phyloP scores from a whole-genome alignment of 495 filamentous ascomycete genomes.

The Penicillium daleae region DNA sequence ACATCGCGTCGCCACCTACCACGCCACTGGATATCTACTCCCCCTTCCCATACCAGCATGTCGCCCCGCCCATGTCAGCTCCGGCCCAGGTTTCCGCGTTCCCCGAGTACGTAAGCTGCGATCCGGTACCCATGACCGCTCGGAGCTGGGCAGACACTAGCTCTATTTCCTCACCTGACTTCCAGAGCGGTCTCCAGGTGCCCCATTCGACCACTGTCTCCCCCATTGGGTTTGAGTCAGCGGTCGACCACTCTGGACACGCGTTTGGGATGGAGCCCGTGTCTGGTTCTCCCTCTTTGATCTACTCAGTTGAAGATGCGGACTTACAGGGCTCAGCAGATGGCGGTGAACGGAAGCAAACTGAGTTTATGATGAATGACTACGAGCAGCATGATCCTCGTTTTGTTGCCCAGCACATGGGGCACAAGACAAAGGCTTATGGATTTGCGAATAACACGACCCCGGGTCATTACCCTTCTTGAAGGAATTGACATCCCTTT shows the following conservation, averaged over 20 bases:
- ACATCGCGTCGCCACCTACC: constrained; percentile 51
- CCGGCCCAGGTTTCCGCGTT: constrained; percentile 50
- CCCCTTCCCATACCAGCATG: constrained; percentile 43
- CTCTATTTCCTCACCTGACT: constrained; percentile 49
- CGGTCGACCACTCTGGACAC: constrained; percentile 34
- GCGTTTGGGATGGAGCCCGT: constrained; percentile 31
- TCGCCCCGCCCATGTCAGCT: constrained; percentile 50
- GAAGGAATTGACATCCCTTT: constrained; percentile 8
- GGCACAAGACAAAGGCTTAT: constrained; percentile 48
- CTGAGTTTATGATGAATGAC: constrained; percentile 50
- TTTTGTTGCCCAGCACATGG: constrained; percentile 44
- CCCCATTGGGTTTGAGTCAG: constrained; percentile 39
- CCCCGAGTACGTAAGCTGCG: constrained; percentile 43
- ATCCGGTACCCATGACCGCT: constrained; percentile 39
- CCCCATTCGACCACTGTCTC: constrained; percentile 42
- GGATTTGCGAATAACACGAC: constrained; percentile 49
- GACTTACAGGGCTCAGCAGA: constrained; percentile 36
- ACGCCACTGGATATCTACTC: constrained; percentile 50
- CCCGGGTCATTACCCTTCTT: constrained; percentile 41
- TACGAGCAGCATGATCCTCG: constrained; percentile 48
- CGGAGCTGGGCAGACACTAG: constrained; percentile 48
- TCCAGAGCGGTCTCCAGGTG: constrained; percentile 38
- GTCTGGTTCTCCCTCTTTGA: constrained; percentile 41
- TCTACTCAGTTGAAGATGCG: constrained; percentile 42
- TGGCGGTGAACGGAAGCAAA: constrained; percentile 36